A percentile compares a stretch with the other conserved stretches of the same genome.
phyloP scores from a whole-genome alignment of 805 yeast genomes.

The Metschnikowia amazonensis region DNA sequence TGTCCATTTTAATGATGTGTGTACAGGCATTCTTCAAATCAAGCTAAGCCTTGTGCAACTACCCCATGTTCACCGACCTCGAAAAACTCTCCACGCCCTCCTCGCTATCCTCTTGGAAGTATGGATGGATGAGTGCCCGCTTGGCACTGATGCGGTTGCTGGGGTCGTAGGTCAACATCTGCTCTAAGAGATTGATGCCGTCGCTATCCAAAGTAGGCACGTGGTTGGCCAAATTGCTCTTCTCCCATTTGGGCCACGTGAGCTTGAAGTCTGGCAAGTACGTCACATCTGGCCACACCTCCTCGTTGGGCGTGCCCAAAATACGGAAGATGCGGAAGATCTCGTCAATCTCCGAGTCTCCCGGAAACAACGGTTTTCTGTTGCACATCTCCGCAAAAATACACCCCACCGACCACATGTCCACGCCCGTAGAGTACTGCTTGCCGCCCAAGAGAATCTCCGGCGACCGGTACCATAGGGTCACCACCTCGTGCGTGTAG shows the following conservation, averaged over 20 bases:
- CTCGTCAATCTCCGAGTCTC: constrained; percentile 97
- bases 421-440: constrained; percentile 96
- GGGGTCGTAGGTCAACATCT: constrained; percentile 85
- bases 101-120: constrained; percentile 56
- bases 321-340: constrained; percentile 88
- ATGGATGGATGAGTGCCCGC: constrained; percentile 86
- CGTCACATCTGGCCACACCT: constrained; percentile 90
- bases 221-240: constrained; percentile 62
- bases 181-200: constrained; percentile 79
- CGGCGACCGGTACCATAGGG: constrained; percentile 96
- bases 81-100: constrained; percentile 30
- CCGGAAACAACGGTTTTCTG: constrained; percentile 92
- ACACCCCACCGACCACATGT: constrained; percentile 98
- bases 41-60: neutral
- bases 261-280: constrained; percentile 90
- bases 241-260: constrained; percentile 87
- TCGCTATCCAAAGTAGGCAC: constrained; percentile 78
- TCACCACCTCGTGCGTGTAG: constrained; percentile 96
- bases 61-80: constrained; percentile 41
- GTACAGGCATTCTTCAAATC: neutral
- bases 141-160: constrained; percentile 91
- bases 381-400: constrained; percentile 97
- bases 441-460: constrained; percentile 94
- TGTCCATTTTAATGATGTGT: constrained; percentile 3
- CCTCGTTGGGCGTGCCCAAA: constrained; percentile 92